phyloP scores from a whole-genome alignment of 1,284 basidiomycete genomes.

The Phellopilus nigrolimitatus region DNA sequence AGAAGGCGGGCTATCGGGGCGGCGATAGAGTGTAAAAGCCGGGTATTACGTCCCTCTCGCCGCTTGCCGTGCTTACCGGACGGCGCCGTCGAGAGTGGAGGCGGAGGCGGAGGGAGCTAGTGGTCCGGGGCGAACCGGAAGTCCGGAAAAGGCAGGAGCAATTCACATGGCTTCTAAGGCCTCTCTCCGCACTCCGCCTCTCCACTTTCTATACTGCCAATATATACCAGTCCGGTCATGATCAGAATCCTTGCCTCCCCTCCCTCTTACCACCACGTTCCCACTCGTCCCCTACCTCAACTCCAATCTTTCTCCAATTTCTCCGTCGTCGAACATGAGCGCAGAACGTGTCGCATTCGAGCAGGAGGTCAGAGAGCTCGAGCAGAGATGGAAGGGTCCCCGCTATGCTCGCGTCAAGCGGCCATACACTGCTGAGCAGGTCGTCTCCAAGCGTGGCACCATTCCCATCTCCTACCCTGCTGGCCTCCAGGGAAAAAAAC shows the following conservation, averaged over 20 bases:
- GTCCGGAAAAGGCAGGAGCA: not conserved
- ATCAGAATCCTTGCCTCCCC: not conserved
- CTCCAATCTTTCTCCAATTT: not conserved
- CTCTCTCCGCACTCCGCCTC: not conserved
- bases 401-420: slow-evolving; percentile 84
- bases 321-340: not conserved
- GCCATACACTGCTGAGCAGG: slow-evolving; percentile 90
- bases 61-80: too few species aligned
- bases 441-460: slow-evolving; percentile 92
- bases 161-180: slow-evolving; percentile 3
- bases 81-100: too few species aligned
- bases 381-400: slow-evolving; percentile 90
- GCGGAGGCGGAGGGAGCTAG: not conserved
- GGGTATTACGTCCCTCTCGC: too few species aligned
- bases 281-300: not conserved
- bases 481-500: slow-evolving; percentile 82
- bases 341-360: slow-evolving; percentile 65
- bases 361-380: slow-evolving; percentile 78
- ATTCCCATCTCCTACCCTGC: slow-evolving; percentile 86
- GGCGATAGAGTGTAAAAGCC: not conserved
- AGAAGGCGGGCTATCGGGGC: not conserved
- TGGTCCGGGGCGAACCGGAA: not conserved
- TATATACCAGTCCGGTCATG: not conserved
- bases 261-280: not conserved
- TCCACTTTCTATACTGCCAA: not conserved